A percentile compares a stretch with the other conserved stretches of the same genome.
Conservation (phyloP, 306 rosid genomes). For the Cucumis cinereus region DNA sequence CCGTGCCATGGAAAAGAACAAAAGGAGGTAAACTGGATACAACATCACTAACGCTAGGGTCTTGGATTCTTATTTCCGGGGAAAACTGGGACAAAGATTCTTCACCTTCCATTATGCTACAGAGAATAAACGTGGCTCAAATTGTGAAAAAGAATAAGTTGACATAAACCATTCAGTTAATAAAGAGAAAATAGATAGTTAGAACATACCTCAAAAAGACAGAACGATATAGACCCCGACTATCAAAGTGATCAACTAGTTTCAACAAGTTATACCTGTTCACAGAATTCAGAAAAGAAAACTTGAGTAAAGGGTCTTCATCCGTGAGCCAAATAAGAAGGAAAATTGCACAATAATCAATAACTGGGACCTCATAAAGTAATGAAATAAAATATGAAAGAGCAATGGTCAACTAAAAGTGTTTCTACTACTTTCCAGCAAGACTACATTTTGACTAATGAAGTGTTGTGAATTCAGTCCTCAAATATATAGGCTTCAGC, state of each 20-base stretch:
- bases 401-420: not conserved
- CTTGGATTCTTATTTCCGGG: constrained; percentile 59
- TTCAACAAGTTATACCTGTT: constrained; percentile 65
- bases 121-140: constrained; percentile 1
- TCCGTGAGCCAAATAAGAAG: not conserved
- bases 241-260: constrained; percentile 73
- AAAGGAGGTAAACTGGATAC: constrained; percentile 58
- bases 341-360: not conserved
- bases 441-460: not conserved
- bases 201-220: constrained; percentile 60
- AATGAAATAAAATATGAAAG: not conserved
- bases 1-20: constrained; percentile 71
- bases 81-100: constrained; percentile 52
- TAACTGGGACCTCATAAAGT: constrained; percentile 2
- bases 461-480: constrained; percentile 3
- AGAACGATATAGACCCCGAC: constrained; percentile 75
- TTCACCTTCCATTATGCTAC: constrained; percentile 94
- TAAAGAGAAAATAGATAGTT: constrained; percentile 1
- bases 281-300: constrained; percentile 15
- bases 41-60: constrained; percentile 33
- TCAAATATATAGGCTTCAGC: not conserved
- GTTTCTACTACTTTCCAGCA: not conserved
- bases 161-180: not conserved
- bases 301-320: constrained; percentile 1
- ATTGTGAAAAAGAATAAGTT: not conserved